Evolutionary conservation across 148 eudicot genomes (phyloP).

Genomic region (Diospyros kaki): DNA sequence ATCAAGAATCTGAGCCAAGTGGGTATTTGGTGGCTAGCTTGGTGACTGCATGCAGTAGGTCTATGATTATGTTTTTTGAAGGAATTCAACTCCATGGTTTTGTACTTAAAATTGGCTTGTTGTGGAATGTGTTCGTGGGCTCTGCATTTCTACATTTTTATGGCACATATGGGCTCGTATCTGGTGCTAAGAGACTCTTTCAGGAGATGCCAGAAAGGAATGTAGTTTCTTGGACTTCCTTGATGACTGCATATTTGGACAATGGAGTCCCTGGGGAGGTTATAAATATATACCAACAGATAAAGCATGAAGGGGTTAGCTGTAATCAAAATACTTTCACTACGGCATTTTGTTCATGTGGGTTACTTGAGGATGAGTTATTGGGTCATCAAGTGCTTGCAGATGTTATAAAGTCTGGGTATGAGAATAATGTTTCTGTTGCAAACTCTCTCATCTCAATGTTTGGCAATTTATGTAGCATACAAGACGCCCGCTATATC

Average conservation of each 20-base stretch:
- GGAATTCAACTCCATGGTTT: conserved; percentile 59
- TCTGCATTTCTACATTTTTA: conserved; percentile 64
- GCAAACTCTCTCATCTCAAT: conserved; percentile 59
- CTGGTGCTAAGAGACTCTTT: conserved; percentile 40
- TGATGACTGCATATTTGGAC: conserved; percentile 58
- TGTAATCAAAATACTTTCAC: conserved; percentile 63
- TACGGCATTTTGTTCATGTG: conserved; percentile 50
- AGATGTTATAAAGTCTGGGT: conserved; percentile 56
- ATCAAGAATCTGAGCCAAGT: conserved; percentile 30
- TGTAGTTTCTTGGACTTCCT: conserved; percentile 73
- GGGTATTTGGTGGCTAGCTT: conserved; percentile 59
- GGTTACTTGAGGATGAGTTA: conserved; percentile 49
- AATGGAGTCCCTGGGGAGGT: conserved; percentile 32
- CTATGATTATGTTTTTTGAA: conserved; percentile 42
- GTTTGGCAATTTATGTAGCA: conserved; percentile 49
- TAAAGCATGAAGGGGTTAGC: conserved; percentile 42
- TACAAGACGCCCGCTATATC: conserved; percentile 43
- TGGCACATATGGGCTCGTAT: conserved; percentile 44
- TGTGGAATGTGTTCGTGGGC: conserved; percentile 51
- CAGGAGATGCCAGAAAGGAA: conserved; percentile 58
- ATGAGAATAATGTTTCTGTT: conserved; percentile 53
- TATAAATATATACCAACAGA: conserved; percentile 33
- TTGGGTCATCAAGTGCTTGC: conserved; percentile 61
- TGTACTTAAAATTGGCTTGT: conserved; percentile 46
- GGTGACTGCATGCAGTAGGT: conserved; percentile 54